phyloP scores from a whole-genome alignment of 441 rosid species.

The Manihot esculenta region DNA sequence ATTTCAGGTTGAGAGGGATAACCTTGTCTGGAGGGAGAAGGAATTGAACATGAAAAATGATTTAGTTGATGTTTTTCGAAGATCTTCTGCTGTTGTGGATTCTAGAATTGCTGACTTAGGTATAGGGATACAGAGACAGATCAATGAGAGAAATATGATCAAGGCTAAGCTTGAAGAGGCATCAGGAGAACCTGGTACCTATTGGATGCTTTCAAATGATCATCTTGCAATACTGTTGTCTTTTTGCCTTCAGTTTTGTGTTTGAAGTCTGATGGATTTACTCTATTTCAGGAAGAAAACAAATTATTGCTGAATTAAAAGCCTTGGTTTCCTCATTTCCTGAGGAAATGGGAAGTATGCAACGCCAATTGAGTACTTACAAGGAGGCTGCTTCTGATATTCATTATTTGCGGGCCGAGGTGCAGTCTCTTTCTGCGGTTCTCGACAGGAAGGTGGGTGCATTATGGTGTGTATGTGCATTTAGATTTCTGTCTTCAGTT shows the following conservation, averaged over 20 bases:
- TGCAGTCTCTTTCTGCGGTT: slow-evolving; percentile 68
- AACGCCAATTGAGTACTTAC: slow-evolving; percentile 63
- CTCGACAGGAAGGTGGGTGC: slow-evolving; percentile 75
- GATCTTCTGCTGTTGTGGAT: slow-evolving; percentile 64
- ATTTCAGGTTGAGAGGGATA: slow-evolving; percentile 86
- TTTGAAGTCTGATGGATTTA: slow-evolving; percentile 32
- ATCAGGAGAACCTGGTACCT: slow-evolving; percentile 65
- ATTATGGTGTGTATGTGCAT: neutral
- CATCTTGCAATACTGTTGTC: slow-evolving; percentile 16
- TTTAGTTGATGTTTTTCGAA: slow-evolving; percentile 70
- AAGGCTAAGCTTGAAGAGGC: slow-evolving; percentile 67
- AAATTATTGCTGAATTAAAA: slow-evolving; percentile 80
- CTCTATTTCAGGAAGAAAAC: slow-evolving; percentile 79
- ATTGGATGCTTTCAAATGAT: slow-evolving; percentile 21
- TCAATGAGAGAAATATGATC: slow-evolving; percentile 56
- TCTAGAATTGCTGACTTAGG: slow-evolving; percentile 64
- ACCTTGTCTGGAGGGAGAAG: slow-evolving; percentile 77
- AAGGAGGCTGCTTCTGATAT: slow-evolving; percentile 79
- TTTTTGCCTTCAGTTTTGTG: slow-evolving; percentile 13
- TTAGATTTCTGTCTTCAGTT: slow-evolving; percentile 14
- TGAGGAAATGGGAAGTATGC: slow-evolving; percentile 85
- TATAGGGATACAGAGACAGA: slow-evolving; percentile 63
- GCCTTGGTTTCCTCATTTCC: slow-evolving; percentile 87
- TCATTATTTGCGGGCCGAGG: slow-evolving; percentile 81
- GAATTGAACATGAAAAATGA: slow-evolving; percentile 80